Evolutionary conservation across 1,284 basidiomycete genomes (phyloP), one percentile per base, ranked within the genome.

Genomic region (Boletellus deceptivus): DNA sequence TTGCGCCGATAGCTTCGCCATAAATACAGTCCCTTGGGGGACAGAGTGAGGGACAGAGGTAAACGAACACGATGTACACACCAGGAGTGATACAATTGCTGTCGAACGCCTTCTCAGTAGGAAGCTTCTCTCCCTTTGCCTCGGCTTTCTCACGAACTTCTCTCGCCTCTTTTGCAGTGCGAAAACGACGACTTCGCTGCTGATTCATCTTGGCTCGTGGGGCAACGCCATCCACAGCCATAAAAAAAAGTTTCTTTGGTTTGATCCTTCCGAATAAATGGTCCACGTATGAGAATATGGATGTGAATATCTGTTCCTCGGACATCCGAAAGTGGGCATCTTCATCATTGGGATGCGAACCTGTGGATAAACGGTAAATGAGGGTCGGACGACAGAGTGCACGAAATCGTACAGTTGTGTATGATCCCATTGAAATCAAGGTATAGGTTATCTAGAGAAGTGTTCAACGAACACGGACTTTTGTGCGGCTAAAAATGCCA

Each of bases 131-230:
- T 42, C 96, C 96, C 60, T 90, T 93, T 49, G 79, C 75, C 66
- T 86, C 79, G 0, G 96, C 97, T 72, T 90, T 91, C 69, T 93
- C 90, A 50, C 87, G 76, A 46, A 90, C 73, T 67, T 98, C 94
- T 63, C 83, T 88, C 16, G 89, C 91, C 69, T 98, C 96, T 70
- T 91, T 93, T 4, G 95, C 95, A 0, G 96, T 94, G 51, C 95
- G 79, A 76, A 99, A 99, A 48, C 97, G 85, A 47, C 97, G 79
- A 64, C 89, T 89, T 34, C 94, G 86, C 69, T 99, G 97, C 70
- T 99, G 96, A 70, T 99, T 99, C 97, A 99, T 98, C 80, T 99
- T 99, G 43, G 97, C 97, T 50, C 97, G 81, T 3, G 97, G 97
- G 0, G 97, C 97, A 14, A 98, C 95, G 54, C 97, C 97, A 69